Conservation (phyloP, 345 rosid genomes). For the Diplotaxis tenuifolia region DNA sequence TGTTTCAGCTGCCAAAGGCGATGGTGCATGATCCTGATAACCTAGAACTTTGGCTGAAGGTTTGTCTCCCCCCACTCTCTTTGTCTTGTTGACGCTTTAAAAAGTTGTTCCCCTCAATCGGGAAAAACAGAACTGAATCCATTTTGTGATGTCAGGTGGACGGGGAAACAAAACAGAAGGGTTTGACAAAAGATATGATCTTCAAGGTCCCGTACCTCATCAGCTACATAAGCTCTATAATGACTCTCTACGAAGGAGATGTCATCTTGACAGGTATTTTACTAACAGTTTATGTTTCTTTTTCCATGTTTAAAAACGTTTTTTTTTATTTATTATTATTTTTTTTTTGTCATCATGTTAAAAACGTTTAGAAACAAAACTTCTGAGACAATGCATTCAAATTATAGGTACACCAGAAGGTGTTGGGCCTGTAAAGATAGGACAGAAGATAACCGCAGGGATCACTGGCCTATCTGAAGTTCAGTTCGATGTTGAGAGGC, state of each 20-base stretch:
- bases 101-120: not conserved
- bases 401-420: conserved; percentile 87
- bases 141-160: conserved; percentile 52
- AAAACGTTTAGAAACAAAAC: not conserved
- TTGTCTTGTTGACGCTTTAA: not conserved
- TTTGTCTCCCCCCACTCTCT: conserved; percentile 10
- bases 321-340: no score
- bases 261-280: conserved; percentile 84
- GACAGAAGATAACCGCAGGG: conserved; percentile 83
- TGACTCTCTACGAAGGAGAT: conserved; percentile 94
- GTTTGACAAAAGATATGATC: conserved; percentile 88
- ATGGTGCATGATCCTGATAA: conserved; percentile 70
- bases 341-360: no score
- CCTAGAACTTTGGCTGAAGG: conserved; percentile 95
- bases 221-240: conserved; percentile 87
- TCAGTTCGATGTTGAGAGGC: conserved; percentile 29
- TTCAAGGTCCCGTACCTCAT: conserved; percentile 82
- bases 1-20: conserved; percentile 62
- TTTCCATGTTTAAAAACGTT: not conserved
- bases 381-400: not conserved
- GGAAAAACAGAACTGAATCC: not conserved
- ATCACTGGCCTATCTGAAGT: not conserved
- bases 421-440: conserved; percentile 83
- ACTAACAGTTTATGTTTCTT: not conserved
- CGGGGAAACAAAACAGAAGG: conserved; percentile 79